phyloP scores from a whole-genome alignment of 1,284 basidiomycete genomes.

The Naganishia albida region DNA sequence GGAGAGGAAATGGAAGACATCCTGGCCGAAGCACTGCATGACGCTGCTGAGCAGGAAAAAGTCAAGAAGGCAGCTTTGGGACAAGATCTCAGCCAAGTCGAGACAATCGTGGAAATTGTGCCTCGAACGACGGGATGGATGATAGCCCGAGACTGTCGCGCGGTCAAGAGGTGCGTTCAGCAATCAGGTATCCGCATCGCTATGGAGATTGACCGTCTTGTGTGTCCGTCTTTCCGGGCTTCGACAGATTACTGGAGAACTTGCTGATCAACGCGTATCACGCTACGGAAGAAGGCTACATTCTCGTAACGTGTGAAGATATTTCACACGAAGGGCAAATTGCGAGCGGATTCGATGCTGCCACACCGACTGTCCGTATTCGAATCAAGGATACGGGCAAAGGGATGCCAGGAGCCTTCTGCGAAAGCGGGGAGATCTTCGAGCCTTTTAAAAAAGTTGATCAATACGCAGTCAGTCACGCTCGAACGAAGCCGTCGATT shows the following conservation, averaged over 20 bases:
- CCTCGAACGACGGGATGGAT: conserved; percentile 29
- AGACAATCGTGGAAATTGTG: conserved; percentile 46
- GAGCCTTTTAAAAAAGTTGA: conserved; percentile 42
- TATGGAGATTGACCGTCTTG: neutral
- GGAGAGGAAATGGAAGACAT: conserved; percentile 30
- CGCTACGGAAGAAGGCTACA: conserved; percentile 28
- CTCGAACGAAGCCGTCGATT: neutral
- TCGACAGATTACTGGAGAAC: conserved; percentile 21
- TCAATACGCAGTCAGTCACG: conserved; percentile 13
- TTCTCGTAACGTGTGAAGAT: conserved; percentile 29
- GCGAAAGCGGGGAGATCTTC: conserved; percentile 37
- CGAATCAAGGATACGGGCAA: conserved; percentile 45
- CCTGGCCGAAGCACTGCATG: conserved; percentile 38
- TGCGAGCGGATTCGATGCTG: conserved; percentile 10
- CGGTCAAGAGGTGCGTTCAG: conserved; percentile 19
- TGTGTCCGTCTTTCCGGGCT: neutral
- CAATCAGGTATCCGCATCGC: neutral
- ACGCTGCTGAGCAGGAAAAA: conserved; percentile 38
- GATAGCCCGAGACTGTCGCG: conserved; percentile 19
- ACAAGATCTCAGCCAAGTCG: conserved; percentile 39
- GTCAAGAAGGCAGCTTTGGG: conserved; percentile 38
- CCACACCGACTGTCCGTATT: conserved; percentile 39
- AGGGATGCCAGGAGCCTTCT: conserved; percentile 41
- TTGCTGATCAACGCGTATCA: conserved; percentile 29
- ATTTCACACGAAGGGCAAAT: conserved; percentile 16